Conservation (phyloP, 176 grass and related monocot species). For the Raddia distichophylla region DNA sequence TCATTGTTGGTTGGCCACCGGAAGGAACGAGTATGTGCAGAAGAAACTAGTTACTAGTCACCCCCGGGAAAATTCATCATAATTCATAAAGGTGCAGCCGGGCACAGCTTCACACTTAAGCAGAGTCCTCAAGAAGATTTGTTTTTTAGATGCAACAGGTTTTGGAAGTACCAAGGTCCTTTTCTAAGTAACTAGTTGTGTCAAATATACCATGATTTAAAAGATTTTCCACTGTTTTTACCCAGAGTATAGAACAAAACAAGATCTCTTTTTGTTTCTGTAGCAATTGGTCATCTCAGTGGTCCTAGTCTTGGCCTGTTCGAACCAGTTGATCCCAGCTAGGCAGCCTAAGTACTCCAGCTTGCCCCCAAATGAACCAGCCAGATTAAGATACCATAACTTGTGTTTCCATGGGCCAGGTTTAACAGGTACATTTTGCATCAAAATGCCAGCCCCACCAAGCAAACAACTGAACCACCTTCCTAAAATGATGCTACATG, state of each 20-base stretch:
- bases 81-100: background rate
- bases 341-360: background rate
- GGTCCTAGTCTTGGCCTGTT: background rate
- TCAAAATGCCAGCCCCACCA: background rate
- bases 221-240: background rate
- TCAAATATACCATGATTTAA: background rate
- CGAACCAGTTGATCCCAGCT: background rate
- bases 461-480: background rate
- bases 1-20: background rate
- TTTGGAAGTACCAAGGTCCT: background rate
- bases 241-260: background rate
- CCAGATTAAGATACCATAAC: slow-evolving; percentile 15
- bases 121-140: background rate
- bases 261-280: background rate
- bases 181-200: background rate
- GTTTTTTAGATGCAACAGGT: background rate
- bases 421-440: background rate
- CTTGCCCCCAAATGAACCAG: slow-evolving; percentile 21
- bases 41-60: background rate
- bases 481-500: background rate
- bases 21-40: background rate
- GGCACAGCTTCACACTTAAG: background rate
- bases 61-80: background rate
- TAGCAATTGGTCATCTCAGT: background rate
- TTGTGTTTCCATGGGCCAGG: slow-evolving; percentile 1